Percentiles rank a stretch among this genome's conserved stretches.
These are phyloP conservation scores for Psilocybe subaeruginosa DNA, from an alignment of 768 basidiomycete species.

Conservation along the genomic window DNA sequence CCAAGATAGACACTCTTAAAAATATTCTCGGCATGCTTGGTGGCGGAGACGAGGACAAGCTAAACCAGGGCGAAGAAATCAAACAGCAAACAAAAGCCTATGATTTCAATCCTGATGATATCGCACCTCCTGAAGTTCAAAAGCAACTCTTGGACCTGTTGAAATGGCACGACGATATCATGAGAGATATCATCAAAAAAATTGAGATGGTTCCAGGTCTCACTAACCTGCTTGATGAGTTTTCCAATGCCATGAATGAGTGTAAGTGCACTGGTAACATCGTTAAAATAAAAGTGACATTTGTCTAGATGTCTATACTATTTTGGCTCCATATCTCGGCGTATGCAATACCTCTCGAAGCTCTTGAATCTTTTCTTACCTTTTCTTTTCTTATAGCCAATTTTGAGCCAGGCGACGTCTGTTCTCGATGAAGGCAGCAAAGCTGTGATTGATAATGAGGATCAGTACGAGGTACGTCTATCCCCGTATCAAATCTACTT, in stretches of 20 bases:
- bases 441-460: slow-evolving; percentile 68
- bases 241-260: slow-evolving; percentile 68
- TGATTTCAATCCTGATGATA: slow-evolving; percentile 60
- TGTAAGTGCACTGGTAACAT: slow-evolving; percentile 39
- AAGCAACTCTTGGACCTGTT: slow-evolving; percentile 56
- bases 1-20: slow-evolving; percentile 39
- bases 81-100: slow-evolving; percentile 60
- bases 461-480: slow-evolving; percentile 59
- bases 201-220: slow-evolving; percentile 73
- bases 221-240: slow-evolving; percentile 56
- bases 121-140: slow-evolving; percentile 69
- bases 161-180: slow-evolving; percentile 66
- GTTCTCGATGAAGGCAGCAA: slow-evolving; percentile 66
- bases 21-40: slow-evolving; percentile 51
- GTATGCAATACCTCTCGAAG: slow-evolving; percentile 34
- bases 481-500: neutral
- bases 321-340: slow-evolving; percentile 65
- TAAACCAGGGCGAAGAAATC: slow-evolving; percentile 58
- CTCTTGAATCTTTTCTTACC: slow-evolving; percentile 4
- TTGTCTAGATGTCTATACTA: slow-evolving; percentile 59
- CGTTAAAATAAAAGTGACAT: neutral
- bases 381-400: slow-evolving; percentile 59
- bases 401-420: slow-evolving; percentile 58
- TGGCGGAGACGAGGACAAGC: slow-evolving; percentile 54
- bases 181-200: slow-evolving; percentile 51